Evolutionary conservation across 2,329 filamentous ascomycete species (phyloP), one percentile per base, ranked within the genome.

Genomic region (Periglandula ipomoeae): DNA sequence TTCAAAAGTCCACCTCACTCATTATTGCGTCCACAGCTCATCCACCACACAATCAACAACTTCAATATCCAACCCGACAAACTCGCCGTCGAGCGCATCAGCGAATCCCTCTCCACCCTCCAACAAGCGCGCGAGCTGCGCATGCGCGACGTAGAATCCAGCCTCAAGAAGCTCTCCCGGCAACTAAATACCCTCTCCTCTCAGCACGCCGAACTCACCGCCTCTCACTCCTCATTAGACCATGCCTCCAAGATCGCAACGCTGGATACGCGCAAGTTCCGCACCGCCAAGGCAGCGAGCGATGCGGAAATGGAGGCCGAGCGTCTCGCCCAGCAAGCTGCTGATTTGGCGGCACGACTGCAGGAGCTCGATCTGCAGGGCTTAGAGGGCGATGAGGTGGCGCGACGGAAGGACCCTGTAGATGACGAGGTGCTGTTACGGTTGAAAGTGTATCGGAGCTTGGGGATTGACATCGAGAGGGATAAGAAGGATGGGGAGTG

Each of bases 241-340:
- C 91, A 97, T 70, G 89, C 90, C 5, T 82, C 82, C 32, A 81
- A 87, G 61, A 95, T 97, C 53, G 77, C 93, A 19, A 79, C 85
- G 37, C 82, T 96, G 52, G 91, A 97, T 68, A 95, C 89, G 1
- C 83, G 90, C 58, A 96, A 96, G 63, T 97, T 97, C 70, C 84
- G 89, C 57, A 84, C 89, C 50, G 91, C 91, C n/a, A 97, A 97
- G 68, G 82, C 87, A 15, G 89, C 87, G 0, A 85, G 81, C 1
- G 91, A 97, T 64, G 74, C 93, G 6, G 90, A 96, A 71, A 89
- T 91, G 61, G 93, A 98, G 70, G 86, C 87, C n/a, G 91, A 97
- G 72, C 78, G 91, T n/a, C 72, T 97, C 41, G 82, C 87, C 49
- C 79, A 81, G 5, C 87, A 94, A 65, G 70, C 89, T 5, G 85